Conservation (phyloP, 129 eudicot genomes). For the Flaveria linearis region DNA sequence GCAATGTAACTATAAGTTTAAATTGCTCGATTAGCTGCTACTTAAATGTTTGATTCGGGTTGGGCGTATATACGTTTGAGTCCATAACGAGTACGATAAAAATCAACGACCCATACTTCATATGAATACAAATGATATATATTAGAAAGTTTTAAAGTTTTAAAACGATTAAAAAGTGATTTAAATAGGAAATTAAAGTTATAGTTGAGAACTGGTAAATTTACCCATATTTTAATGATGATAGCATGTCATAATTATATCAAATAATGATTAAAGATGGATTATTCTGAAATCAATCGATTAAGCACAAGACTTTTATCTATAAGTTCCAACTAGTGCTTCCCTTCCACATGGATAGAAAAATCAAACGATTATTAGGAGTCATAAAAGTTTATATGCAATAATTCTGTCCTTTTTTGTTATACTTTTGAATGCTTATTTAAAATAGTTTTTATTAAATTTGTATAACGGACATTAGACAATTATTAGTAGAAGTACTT, state of each 20-base stretch:
- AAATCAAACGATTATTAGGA: background rate
- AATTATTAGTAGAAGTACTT: background rate
- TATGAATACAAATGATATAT: no score
- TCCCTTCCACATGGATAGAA: background rate
- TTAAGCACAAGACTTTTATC: constrained; percentile 14
- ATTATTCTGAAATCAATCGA: constrained; percentile 15
- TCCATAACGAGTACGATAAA: no score
- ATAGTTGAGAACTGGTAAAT: background rate
- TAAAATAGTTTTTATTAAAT: background rate
- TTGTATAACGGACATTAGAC: background rate
- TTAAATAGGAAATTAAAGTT: constrained; percentile 18
- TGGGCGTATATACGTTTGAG: no score
- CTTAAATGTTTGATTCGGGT: no score
- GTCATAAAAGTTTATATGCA: background rate
- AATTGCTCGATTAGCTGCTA: background rate
- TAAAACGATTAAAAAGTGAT: constrained; percentile 10
- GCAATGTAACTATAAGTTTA: background rate
- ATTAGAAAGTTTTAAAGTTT: background rate
- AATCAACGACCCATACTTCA: no score
- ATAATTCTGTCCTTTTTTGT: background rate
- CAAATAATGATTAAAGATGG: constrained; percentile 8
- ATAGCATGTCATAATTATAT: constrained; percentile 18
- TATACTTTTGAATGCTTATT: background rate
- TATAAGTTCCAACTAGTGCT: background rate
- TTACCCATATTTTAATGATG: constrained; percentile 8